A percentile compares a stretch with the other conserved stretches of the same genome.
These are phyloP conservation scores for Pichia cabralensis DNA, from an alignment of 805 yeast species.

Conservation along the genomic window DNA sequence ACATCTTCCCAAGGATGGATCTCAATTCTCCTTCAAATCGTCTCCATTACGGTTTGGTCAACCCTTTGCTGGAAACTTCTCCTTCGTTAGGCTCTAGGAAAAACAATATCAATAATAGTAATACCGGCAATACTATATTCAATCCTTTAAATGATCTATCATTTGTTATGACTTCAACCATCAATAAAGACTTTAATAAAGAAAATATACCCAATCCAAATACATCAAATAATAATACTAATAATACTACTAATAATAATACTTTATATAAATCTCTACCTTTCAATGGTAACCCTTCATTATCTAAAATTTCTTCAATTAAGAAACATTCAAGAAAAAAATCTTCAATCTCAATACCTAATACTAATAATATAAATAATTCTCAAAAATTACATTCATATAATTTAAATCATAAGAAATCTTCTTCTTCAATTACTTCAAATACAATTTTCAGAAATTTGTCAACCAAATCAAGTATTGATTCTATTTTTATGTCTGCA, in stretches of 20 bases:
- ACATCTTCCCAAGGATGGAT: too few species aligned
- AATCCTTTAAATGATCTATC: neutral
- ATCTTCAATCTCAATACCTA: slow-evolving; percentile 2
- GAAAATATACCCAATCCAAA: slow-evolving; percentile 3
- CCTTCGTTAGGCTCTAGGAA: neutral
- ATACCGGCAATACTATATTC: too few species aligned
- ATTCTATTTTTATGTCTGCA: slow-evolving; percentile 4
- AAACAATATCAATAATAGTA: neutral
- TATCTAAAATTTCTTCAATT: slow-evolving; percentile 4
- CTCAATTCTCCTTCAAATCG: too few species aligned
- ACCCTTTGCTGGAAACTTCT: neutral
- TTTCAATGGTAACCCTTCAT: slow-evolving; percentile 3
- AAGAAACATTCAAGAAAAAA: slow-evolving; percentile 6
- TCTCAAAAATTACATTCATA: neutral
- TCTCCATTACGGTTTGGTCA: too few species aligned
- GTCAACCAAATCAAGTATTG: slow-evolving; percentile 5
- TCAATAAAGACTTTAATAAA: slow-evolving; percentile 1
- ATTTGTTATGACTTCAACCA: slow-evolving; percentile 1
- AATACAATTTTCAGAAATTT: slow-evolving; percentile 4
- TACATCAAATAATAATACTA: neutral
- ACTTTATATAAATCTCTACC: slow-evolving; percentile 3
- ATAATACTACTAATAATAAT: neutral
- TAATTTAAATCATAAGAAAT: slow-evolving; percentile 2
- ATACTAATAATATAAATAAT: neutral
- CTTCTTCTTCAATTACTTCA: slow-evolving; percentile 5